Base-by-base conservation (phyloP, 345 rosid species). In the Salix viminalis region DNA sequence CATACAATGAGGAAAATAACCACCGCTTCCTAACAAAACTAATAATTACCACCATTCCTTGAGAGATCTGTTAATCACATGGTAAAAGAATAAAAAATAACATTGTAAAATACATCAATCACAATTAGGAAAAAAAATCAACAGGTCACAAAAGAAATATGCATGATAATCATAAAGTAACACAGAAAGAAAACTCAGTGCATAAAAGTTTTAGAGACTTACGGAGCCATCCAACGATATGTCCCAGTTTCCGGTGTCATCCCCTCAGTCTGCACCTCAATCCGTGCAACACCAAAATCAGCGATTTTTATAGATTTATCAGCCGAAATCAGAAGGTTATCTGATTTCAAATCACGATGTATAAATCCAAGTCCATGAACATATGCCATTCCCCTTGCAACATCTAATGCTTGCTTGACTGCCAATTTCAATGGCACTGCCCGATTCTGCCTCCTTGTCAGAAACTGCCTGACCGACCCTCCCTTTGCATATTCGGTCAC, bases 201-300 rank as follows among this genome's bases (percentile, higher is more conserved):
- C 5, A 2, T 44, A 13, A 4, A 44, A 24, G 21, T 54, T 48
- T 2, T 1, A 62, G n/a, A 71, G 24, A 32, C 83, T 80, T 76
- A 80, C 83, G 83, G 83, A 1, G 83, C 83, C 83, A 80, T 80
- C 83, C 83, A 80, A 8, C 83, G 83, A 56, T 80, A 76, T 61
- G 83, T 80, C 61, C 83, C 83, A 15, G 83, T 80, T 70, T 76
- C 83, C 18, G 83, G 83, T 26, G 83, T 80, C 83, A 80, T 80
- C 15, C 83, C 83, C 66, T 80, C 83, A n/a, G 83, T 72, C 80
- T 80, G 83, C 83, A 80, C 83, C 70, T 80, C 83, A 76, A 80
- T 80, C 16, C 83, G 66, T 1, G 83, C 83, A 14, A 80, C 83
- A 12, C 83, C 83, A 67, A 80, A 80, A 80, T 76, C 83, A 42